phyloP scores from a whole-genome alignment of 306 rosid genomes.

The Vigna mungo region DNA sequence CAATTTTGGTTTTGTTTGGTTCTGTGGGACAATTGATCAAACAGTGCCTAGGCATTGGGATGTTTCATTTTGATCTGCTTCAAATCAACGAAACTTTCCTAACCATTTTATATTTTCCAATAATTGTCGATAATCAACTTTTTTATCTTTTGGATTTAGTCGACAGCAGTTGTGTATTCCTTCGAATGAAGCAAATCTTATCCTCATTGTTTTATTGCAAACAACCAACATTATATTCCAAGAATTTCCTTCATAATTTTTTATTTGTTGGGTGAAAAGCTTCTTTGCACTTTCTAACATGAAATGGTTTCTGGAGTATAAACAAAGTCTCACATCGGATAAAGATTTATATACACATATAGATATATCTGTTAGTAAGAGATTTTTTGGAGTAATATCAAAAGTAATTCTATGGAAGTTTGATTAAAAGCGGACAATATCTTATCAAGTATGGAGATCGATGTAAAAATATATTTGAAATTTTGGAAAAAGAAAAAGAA shows the following conservation, averaged over 20 bases:
- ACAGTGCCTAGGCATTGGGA: conserved; percentile 1
- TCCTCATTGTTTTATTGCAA: conserved; percentile 22
- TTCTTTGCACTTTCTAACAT: neutral
- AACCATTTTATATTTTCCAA: conserved; percentile 16
- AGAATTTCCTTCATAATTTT: neutral
- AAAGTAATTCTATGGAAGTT: too few species aligned
- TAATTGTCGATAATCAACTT: conserved; percentile 8
- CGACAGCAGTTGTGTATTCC: neutral
- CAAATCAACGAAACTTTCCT: conserved; percentile 19
- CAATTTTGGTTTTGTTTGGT: neutral
- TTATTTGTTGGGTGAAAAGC: neutral
- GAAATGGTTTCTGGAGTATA: too few species aligned
- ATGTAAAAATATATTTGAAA: too few species aligned
- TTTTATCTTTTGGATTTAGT: conserved; percentile 9
- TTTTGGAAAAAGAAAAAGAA: neutral
- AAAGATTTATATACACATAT: too few species aligned
- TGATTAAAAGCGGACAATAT: too few species aligned
- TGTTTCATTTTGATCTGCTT: conserved; percentile 20
- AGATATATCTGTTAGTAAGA: too few species aligned
- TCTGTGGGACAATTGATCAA: conserved; percentile 14
- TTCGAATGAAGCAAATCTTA: conserved; percentile 36
- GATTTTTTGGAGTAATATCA: too few species aligned
- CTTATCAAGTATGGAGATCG: too few species aligned
- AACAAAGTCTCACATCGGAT: too few species aligned
- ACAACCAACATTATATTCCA: conserved; percentile 38